These are phyloP conservation scores for Metarhizium anisopliae DNA, from an alignment of 2,329 filamentous ascomycete genomes.

Conservation along the genomic window DNA sequence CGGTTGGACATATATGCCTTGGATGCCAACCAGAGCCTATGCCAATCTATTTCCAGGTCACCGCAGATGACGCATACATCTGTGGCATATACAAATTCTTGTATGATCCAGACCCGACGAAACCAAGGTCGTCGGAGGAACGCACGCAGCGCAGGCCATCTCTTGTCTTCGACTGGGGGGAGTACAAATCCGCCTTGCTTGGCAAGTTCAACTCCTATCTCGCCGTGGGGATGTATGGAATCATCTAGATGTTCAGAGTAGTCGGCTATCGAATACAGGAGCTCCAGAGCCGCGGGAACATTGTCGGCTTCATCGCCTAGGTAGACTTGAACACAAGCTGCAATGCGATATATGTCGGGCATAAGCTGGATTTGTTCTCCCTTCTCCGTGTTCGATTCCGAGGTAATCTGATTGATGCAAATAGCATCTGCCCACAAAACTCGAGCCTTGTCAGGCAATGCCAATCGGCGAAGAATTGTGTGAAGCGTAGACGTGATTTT, in stretches of 20 bases:
- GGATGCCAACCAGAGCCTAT: constrained; percentile 5
- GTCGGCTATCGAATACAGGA: constrained; percentile 4
- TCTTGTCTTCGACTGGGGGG: constrained; percentile 2
- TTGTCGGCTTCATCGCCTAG: constrained; percentile 6
- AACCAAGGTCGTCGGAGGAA: constrained; percentile 9
- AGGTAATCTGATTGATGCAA: constrained; percentile 10
- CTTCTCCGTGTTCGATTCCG: constrained; percentile 6
- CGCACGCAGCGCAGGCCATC: constrained; percentile 6
- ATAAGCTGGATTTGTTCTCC: constrained; percentile 8
- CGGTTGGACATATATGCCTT: constrained; percentile 9
- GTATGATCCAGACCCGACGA: constrained; percentile 10
- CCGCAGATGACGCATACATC: constrained; percentile 6
- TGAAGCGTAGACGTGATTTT: constrained; percentile 5
- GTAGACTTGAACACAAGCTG: constrained; percentile 6
- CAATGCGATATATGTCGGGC: constrained; percentile 8
- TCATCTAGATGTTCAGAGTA: constrained; percentile 7
- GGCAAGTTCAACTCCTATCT: constrained; percentile 5
- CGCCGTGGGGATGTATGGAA: constrained; percentile 3
- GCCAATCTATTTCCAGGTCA: constrained; percentile 8
- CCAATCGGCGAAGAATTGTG: constrained; percentile 3
- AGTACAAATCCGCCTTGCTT: constrained; percentile 3
- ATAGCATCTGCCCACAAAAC: constrained; percentile 11
- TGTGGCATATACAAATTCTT: constrained; percentile 9
- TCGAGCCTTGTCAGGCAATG: constrained; percentile 1
- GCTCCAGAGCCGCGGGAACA: constrained; percentile 3